phyloP scores from a whole-genome alignment of 768 basidiomycete genomes.

The Neoboletus brunneissimus region DNA sequence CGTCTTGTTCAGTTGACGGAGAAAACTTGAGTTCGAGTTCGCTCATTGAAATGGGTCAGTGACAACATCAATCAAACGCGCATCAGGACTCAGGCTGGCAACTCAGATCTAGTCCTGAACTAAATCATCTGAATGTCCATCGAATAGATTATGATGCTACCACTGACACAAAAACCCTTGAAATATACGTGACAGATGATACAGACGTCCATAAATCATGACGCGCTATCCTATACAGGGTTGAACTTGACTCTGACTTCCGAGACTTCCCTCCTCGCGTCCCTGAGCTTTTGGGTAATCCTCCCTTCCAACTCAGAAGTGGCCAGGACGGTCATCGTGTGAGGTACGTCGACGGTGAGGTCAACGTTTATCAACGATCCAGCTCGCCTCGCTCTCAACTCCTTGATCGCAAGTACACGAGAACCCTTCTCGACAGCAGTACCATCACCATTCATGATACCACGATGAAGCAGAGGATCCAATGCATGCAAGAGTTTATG shows the following conservation, averaged over 20 bases:
- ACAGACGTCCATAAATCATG: slow-evolving; percentile 1
- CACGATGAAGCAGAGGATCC: slow-evolving; percentile 47
- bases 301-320: slow-evolving; percentile 57
- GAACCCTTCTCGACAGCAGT: neutral
- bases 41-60: slow-evolving; percentile 19
- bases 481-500: slow-evolving; percentile 54
- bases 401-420: slow-evolving; percentile 44
- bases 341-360: slow-evolving; percentile 69
- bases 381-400: slow-evolving; percentile 70
- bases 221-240: slow-evolving; percentile 34
- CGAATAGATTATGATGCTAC: neutral
- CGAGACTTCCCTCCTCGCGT: slow-evolving; percentile 59
- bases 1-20: slow-evolving; percentile 42
- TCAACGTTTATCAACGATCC: slow-evolving; percentile 85
- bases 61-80: neutral
- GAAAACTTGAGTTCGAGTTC: slow-evolving; percentile 50
- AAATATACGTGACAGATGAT: neutral
- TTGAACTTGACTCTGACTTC: slow-evolving; percentile 70
- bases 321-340: slow-evolving; percentile 53
- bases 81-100: too few relatives aligned
- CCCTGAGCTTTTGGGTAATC: slow-evolving; percentile 55
- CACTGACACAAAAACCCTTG: neutral
- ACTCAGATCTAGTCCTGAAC: too few relatives aligned
- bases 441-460: slow-evolving; percentile 22
- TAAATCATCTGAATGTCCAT: too few relatives aligned